These are phyloP conservation scores for Brassica balearica DNA, from an alignment of 441 rosid genomes.

Conservation along the genomic window DNA sequence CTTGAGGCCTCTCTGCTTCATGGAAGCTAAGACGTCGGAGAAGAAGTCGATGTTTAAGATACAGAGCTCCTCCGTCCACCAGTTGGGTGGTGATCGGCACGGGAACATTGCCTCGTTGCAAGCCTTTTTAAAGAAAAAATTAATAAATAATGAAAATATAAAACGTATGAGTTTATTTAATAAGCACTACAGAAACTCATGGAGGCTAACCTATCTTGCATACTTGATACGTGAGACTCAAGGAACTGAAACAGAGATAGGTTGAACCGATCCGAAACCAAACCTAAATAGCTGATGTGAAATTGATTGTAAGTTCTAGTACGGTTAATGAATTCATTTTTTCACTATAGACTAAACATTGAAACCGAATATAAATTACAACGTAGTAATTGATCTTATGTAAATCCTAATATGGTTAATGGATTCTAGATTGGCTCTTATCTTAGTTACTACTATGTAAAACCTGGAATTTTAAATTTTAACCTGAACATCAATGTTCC, in stretches of 20 bases:
- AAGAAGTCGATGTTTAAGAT: constrained; percentile 66
- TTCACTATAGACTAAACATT: no score
- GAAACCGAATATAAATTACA: no score
- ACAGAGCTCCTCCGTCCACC: constrained; percentile 95
- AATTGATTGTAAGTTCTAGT: neutral
- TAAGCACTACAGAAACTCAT: neutral
- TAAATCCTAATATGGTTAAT: no score
- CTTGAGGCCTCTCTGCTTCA: constrained; percentile 74
- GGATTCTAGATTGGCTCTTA: no score
- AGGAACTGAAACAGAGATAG: neutral
- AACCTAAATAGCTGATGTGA: neutral
- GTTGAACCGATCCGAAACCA: neutral
- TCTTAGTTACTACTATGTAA: neutral
- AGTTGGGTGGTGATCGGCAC: constrained; percentile 80
- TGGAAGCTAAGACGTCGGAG: constrained; percentile 55
- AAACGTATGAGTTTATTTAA: no score
- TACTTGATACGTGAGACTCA: constrained; percentile 19
- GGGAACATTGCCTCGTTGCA: constrained; percentile 83
- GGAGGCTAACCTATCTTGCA: neutral
- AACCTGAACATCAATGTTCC: no score
- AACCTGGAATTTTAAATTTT: no score
- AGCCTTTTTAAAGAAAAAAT: constrained; percentile 43
- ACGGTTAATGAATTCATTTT: neutral
- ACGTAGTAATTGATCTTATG: no score
- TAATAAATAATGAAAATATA: no score